Percentiles rank a stretch among this genome's conserved stretches.
These are phyloP conservation scores for Sarcodon sp. DNA, from an alignment of 768 basidiomycete genomes.

Conservation along the genomic window DNA sequence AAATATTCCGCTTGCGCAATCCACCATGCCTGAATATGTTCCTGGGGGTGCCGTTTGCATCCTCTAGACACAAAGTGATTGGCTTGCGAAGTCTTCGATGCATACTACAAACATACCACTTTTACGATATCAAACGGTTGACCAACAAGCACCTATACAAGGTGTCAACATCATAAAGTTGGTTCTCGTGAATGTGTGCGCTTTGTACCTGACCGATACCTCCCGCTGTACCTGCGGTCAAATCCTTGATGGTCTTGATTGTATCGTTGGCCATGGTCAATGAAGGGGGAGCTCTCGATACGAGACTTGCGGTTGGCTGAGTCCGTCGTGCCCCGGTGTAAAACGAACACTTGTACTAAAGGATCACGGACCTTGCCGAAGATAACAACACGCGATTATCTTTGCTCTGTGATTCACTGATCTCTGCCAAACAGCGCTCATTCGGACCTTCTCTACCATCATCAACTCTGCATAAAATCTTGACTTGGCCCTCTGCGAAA, in stretches of 20 bases:
- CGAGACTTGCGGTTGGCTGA: constrained; percentile 7
- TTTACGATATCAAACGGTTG: constrained; percentile 97
- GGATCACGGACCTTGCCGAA: too few relatives aligned
- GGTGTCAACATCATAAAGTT: constrained; percentile 5
- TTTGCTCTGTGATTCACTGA: too few relatives aligned
- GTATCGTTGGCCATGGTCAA: constrained; percentile 1
- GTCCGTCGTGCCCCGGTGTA: too few relatives aligned
- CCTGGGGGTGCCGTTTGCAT: constrained; percentile 92
- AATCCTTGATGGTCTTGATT: constrained; percentile 69
- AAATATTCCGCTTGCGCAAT: constrained; percentile 83
- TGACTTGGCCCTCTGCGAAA: too few relatives aligned
- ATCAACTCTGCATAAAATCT: too few relatives aligned
- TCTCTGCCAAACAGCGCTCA: too few relatives aligned
- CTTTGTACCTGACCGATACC: constrained; percentile 68
- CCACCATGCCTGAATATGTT: constrained; percentile 77
- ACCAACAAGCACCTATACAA: constrained; percentile 65
- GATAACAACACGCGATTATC: too few relatives aligned
- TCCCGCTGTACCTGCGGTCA: constrained; percentile 84
- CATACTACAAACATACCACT: constrained; percentile 39
- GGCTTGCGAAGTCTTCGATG: constrained; percentile 2
- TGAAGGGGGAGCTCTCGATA: neutral
- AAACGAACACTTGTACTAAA: too few relatives aligned
- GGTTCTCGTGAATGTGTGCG: neutral
- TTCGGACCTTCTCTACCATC: too few relatives aligned
- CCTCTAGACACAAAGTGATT: constrained; percentile 33